Evolutionary conservation across 345 rosid species (phyloP).

Genomic region (Camelina hispida): DNA sequence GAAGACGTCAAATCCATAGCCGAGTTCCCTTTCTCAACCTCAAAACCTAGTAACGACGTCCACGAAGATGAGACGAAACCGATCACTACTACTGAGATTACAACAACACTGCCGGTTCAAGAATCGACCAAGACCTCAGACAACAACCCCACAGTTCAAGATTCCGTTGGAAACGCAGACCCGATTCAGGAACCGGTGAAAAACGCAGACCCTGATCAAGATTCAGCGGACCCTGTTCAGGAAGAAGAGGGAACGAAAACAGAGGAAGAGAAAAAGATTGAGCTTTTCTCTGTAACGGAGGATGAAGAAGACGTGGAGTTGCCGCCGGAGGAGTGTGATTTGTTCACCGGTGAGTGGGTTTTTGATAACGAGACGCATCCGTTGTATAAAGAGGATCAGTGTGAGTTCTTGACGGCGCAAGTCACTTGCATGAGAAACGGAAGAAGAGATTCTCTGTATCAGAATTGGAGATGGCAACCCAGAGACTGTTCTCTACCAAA

Average conservation of each 20-base stretch:
- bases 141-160: conserved; percentile 24
- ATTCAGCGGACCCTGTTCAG: conserved; percentile 27
- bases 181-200: conserved; percentile 42
- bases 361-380: conserved; percentile 73
- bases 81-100: conserved; percentile 9
- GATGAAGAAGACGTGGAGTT: conserved; percentile 64
- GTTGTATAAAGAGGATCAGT: conserved; percentile 81
- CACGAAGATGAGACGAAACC: conserved; percentile 48
- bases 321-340: conserved; percentile 87
- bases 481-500: conserved; percentile 83
- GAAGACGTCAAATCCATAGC: conserved; percentile 87
- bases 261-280: conserved; percentile 41
- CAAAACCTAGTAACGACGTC: conserved; percentile 46
- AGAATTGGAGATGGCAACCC: conserved; percentile 99
- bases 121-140: conserved; percentile 45
- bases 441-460: conserved; percentile 75
- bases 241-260: conserved; percentile 27
- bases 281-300: conserved; percentile 33
- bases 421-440: conserved; percentile 96
- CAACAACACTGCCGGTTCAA: conserved; percentile 37
- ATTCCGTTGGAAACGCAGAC: conserved; percentile 44
- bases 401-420: conserved; percentile 83
- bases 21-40: conserved; percentile 79
- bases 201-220: conserved; percentile 22
- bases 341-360: conserved; percentile 90